Evolutionary conservation across 768 basidiomycete genomes (phyloP).

Genomic region (Mycena metata): DNA sequence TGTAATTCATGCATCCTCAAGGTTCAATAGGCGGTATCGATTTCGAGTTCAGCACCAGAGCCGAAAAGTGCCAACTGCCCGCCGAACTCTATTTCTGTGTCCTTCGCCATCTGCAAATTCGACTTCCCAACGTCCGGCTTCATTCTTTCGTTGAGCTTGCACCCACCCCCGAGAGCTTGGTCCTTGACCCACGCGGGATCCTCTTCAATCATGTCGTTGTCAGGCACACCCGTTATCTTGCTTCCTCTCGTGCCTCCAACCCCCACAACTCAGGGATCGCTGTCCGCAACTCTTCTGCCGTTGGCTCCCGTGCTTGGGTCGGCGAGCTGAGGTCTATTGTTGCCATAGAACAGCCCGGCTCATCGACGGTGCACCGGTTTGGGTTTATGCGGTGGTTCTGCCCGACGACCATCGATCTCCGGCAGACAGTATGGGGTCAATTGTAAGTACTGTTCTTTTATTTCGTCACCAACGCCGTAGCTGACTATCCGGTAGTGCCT

Average conservation of each 20-base stretch:
- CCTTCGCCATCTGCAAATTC: constrained; percentile 10
- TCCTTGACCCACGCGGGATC: neutral
- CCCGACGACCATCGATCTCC: neutral
- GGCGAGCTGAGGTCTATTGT: constrained; percentile 1
- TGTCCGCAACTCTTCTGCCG: neutral
- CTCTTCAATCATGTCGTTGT: constrained; percentile 18
- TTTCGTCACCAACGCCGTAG: no score
- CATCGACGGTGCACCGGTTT: neutral
- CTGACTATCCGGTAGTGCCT: neutral
- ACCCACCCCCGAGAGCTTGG: constrained; percentile 1
- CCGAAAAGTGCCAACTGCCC: neutral
- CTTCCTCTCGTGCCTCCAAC: neutral
- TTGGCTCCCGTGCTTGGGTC: neutral
- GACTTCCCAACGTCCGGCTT: neutral
- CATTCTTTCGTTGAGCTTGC: neutral
- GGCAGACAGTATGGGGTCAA: neutral
- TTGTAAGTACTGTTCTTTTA: constrained; percentile 15
- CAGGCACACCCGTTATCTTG: neutral
- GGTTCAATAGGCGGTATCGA: no score
- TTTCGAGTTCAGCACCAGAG: constrained; percentile 8
- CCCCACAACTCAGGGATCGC: neutral
- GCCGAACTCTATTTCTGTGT: neutral
- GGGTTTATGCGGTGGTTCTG: constrained; percentile 20
- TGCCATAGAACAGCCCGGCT: neutral
- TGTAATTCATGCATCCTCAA: no score